Evolutionary conservation across 192 early-diverging fungal species (phyloP), one percentile per base, ranked within the genome.

Genomic region (Entrophospora sp.): DNA sequence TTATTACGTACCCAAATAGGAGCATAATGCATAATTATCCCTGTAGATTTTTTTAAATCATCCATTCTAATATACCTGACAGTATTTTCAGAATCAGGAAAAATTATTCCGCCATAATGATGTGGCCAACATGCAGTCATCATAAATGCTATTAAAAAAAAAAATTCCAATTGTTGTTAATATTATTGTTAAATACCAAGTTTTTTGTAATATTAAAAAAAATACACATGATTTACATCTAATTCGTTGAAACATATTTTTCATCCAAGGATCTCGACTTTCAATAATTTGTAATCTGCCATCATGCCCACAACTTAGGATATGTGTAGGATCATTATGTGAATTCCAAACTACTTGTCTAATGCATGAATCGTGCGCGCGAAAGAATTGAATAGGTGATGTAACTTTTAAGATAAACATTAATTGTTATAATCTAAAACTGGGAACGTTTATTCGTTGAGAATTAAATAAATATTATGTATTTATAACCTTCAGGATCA

Each of bases 301-400:
- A 53, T 66, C 64, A 42, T 66, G 64, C 4, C 64, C 51, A 42
- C 64, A 66, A 14, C 40, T 55, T 28, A 66, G 12, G n/a, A 49
- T 66, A 38, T 66, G 64, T 25, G 46, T 66, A 55, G 64, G 64
- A 22, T 55, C 42, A 13, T 30, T 14, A 13, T 31, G 22, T 6
- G 64, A 66, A 44, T 66, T 66, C 64, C 64, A 66, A 5, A 28
- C 9, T 22, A 66, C 22, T 27, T 66, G 49, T 28, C 64, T 49
- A 28, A 66, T 30, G 20, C 51, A 55, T 13, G 64, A 66, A 55
- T 66, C 46, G 31, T 66, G 64, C 8, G 64, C 48, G 13, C 45
- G 28, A 28, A 66, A 25, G 34, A 55, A 55, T 18, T 22, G 32
- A 10, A 31, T 42, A 5, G 63, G 63, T 13, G 6, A 43, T 4